Evolutionary conservation across 331 rosid genomes (phyloP), one percentile per base, ranked within the genome.

Genomic region (Stylosanthes scabra): DNA sequence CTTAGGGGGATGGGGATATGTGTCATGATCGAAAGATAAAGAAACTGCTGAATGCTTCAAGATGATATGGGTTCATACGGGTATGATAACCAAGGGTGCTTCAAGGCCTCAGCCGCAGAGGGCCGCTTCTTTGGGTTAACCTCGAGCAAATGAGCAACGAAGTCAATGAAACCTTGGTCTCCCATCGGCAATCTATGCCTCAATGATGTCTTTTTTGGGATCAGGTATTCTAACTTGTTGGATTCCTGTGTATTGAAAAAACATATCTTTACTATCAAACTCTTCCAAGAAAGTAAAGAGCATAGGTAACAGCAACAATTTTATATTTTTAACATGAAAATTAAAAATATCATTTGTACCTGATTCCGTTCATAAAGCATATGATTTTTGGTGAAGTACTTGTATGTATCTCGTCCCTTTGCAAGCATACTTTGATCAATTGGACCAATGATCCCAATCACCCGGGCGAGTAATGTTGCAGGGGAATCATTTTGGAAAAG

Each of bases 101-200:
- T 92, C 79, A 90, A 80, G 40, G 96, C 97, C 74, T 88, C 94
- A 4, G 80, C 61, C 14, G 97, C 97, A 40, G 97, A 88, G 73
- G 94, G 96, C 44, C 97, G 89, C 86, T 88, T 90, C 80, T 83
- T 90, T 1, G 97, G 92, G 79, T 92, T 88, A 78, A 90, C 80
- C 82, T 90, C 94, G 11, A 92, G 97, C 80, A 92, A 77, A 79
- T 90, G 92, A 7, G 57, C 92, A 72, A 92, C 88, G 67, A 92
- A 92, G 57, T 92, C 96, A 4, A 90, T 85, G 86, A 92, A 92
- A 80, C 97, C 96, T 83, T 92, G 96, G 70, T 92, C 97, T 70
- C 92, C 97, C 97, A 92, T 89, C 25, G 97, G 96, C 80, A 92
- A 83, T 37, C 97, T 88, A 76, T 88, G 97, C 81, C 97, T 86